A percentile compares a stretch with the other conserved stretches of the same genome.
These are phyloP conservation scores for Ophiosphaerella narmari DNA, from an alignment of 2,329 filamentous ascomycete species.

Conservation along the genomic window DNA sequence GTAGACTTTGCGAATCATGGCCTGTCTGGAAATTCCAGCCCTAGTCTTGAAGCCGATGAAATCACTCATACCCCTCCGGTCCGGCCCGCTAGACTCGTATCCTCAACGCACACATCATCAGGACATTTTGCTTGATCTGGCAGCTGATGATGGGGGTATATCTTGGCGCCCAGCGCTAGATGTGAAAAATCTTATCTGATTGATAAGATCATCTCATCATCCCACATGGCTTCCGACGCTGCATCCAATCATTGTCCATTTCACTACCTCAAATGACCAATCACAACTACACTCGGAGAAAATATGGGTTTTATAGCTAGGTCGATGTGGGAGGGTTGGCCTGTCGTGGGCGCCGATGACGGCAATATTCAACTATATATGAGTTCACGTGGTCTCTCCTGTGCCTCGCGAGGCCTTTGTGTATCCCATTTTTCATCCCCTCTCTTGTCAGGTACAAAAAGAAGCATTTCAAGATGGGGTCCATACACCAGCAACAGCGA, in stretches of 20 bases:
- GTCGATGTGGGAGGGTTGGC: not conserved
- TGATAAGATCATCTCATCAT: conserved; percentile 31
- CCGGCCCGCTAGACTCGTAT: no score
- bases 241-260: conserved; percentile 1
- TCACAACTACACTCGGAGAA: not conserved
- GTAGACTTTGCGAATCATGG: no score
- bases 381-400: not conserved
- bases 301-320: not conserved
- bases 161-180: conserved; percentile 14
- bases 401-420: not conserved
- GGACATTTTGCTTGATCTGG: no score
- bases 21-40: no score
- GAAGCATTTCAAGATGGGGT: conserved; percentile 18
- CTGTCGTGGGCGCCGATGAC: no score
- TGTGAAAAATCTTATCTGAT: conserved; percentile 29
- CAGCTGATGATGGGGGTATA: no score
- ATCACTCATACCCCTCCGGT: no score
- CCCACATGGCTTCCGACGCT: not conserved
- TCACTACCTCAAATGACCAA: not conserved
- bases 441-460: not conserved
- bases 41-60: no score
- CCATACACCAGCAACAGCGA: conserved; percentile 13
- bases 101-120: no score
- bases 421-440: not conserved
- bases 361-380: not conserved